A percentile compares a stretch with the other conserved stretches of the same genome.
Conservation (phyloP, 2,329 filamentous ascomycete species). For the Drechmeria coniospora region DNA sequence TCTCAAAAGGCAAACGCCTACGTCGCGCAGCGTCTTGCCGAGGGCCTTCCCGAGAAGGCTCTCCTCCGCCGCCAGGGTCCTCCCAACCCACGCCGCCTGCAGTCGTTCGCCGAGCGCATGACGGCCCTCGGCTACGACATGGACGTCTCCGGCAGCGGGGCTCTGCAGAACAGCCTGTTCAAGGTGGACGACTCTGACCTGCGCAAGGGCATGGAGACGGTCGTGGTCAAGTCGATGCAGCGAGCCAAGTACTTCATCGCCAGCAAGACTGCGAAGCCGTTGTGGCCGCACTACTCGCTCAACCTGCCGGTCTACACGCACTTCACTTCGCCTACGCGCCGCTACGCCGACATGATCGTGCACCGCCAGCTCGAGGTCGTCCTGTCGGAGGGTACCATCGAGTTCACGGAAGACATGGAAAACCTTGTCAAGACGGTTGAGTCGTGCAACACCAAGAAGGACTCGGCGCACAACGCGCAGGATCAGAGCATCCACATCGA, state of each 20-base stretch:
- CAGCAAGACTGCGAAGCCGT: slow-evolving; percentile 60
- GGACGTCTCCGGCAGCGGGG: slow-evolving; percentile 76
- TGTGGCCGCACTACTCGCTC: slow-evolving; percentile 78
- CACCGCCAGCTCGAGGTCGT: slow-evolving; percentile 86
- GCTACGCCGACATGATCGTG: slow-evolving; percentile 88
- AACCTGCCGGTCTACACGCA: slow-evolving; percentile 94
- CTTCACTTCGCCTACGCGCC: slow-evolving; percentile 87
- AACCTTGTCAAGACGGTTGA: slow-evolving; percentile 82
- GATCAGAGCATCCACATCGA: slow-evolving; percentile 99
- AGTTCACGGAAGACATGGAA: slow-evolving; percentile 83
- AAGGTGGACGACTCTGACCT: slow-evolving; percentile 77
- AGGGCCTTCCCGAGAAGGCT: slow-evolving; percentile 78
- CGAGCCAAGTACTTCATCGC: slow-evolving; percentile 90
- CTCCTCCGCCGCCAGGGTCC: slow-evolving; percentile 73
- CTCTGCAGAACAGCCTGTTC: slow-evolving; percentile 88
- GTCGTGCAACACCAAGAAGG: slow-evolving; percentile 97
- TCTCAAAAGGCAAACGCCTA: slow-evolving; percentile 84
- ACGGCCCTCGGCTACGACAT: slow-evolving; percentile 78
- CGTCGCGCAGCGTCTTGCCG: slow-evolving; percentile 69
- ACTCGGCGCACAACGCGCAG: slow-evolving; percentile 91
- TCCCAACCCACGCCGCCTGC: slow-evolving; percentile 75
- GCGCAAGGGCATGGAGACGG: slow-evolving; percentile 94
- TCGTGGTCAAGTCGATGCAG: slow-evolving; percentile 88
- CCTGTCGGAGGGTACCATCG: slow-evolving; percentile 64
- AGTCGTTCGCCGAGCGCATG: slow-evolving; percentile 89